A percentile compares a stretch with the other conserved stretches of the same genome.
Evolutionary conservation across 1,284 basidiomycete genomes (phyloP).

Genomic region (Rhizopogon parksii): DNA sequence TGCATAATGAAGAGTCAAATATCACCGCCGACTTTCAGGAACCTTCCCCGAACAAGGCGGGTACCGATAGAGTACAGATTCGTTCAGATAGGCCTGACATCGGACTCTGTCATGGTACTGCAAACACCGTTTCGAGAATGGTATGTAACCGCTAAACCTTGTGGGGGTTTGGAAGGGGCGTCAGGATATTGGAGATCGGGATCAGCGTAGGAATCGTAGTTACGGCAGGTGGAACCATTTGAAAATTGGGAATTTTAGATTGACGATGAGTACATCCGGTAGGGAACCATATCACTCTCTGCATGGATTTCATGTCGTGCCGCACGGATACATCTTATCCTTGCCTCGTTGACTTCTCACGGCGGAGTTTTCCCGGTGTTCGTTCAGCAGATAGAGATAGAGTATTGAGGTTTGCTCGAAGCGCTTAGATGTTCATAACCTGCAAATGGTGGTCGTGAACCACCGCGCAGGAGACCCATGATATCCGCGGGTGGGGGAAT

Average conservation of each 20-base stretch:
- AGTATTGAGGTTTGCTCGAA: background rate
- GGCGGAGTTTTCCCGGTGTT: background rate
- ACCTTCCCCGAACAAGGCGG: conserved; percentile 2
- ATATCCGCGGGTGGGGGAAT: background rate
- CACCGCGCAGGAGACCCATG: background rate
- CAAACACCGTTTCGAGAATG: background rate
- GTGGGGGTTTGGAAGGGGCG: background rate
- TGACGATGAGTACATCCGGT: background rate
- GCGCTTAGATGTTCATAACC: background rate
- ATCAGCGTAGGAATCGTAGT: background rate
- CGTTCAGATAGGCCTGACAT: background rate
- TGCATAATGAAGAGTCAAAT: background rate
- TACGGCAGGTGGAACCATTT: background rate
- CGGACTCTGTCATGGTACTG: background rate
- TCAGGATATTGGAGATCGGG: background rate
- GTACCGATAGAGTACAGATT: conserved; percentile 1
- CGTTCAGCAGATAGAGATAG: background rate
- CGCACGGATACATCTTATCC: background rate
- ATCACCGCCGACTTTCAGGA: conserved; percentile 2
- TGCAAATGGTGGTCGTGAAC: background rate
- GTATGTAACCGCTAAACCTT: background rate
- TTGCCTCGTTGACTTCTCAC: background rate
- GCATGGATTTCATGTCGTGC: background rate
- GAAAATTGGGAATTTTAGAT: background rate
- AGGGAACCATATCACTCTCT: background rate